Evolutionary conservation across 2,329 filamentous ascomycete genomes (phyloP).

Genomic region (Pyricularia grisea): DNA sequence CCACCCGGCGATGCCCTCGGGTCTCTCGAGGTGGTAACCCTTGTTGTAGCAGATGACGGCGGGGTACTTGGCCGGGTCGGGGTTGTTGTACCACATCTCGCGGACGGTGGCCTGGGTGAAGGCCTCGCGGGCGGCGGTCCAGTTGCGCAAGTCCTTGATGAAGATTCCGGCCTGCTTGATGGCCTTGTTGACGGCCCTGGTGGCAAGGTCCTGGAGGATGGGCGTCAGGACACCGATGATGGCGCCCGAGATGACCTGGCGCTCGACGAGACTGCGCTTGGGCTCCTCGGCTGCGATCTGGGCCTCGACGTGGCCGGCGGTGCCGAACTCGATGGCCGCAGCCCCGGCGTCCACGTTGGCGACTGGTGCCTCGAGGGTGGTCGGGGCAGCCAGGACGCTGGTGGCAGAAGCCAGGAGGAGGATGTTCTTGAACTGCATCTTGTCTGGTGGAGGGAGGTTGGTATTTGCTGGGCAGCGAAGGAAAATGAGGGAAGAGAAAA

Average conservation of each 20-base stretch:
- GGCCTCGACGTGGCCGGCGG: background rate
- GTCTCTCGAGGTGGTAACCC: slow-evolving; percentile 9
- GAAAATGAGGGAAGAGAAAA: no score
- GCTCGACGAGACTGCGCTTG: background rate
- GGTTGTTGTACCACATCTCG: slow-evolving; percentile 12
- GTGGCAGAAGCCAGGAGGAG: background rate
- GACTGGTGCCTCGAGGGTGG: background rate
- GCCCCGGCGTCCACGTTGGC: background rate
- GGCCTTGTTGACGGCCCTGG: background rate
- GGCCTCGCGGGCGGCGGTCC: slow-evolving; percentile 9
- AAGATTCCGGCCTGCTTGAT: background rate
- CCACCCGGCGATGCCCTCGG: slow-evolving; percentile 5
- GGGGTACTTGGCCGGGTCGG: slow-evolving; percentile 7
- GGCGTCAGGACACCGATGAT: background rate
- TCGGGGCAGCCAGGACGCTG: background rate
- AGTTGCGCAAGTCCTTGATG: slow-evolving; percentile 9
- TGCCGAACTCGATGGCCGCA: background rate
- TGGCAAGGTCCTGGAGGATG: background rate
- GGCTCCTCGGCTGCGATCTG: background rate
- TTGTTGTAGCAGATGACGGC: slow-evolving; percentile 13
- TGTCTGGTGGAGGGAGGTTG: background rate
- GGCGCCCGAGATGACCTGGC: background rate
- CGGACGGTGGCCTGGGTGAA: slow-evolving; percentile 11
- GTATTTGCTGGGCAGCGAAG: background rate
- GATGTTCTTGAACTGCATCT: slow-evolving; percentile 3